Conservation (phyloP, 2,329 filamentous ascomycete species). For the Ophiostoma sp. region DNA sequence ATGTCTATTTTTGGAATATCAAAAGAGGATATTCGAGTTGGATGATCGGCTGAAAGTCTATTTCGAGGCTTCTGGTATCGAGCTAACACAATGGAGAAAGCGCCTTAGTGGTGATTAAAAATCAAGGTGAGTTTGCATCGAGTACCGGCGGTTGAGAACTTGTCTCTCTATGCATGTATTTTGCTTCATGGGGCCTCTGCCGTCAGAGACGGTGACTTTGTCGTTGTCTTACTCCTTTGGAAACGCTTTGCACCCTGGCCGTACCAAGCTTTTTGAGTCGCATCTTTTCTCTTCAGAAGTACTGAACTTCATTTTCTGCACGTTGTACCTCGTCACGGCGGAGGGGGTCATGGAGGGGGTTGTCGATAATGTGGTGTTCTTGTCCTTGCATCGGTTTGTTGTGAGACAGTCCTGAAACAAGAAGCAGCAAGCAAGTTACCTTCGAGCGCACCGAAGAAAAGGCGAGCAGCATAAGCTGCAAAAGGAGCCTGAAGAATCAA, state of each 20-base stretch:
- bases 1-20: background rate
- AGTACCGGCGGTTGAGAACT: background rate
- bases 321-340: background rate
- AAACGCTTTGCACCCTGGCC: background rate
- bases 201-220: background rate
- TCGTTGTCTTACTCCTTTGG: background rate
- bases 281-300: background rate
- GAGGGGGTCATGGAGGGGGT: background rate
- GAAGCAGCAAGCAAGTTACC: background rate
- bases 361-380: background rate
- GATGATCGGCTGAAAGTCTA: background rate
- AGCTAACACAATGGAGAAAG: too few relatives aligned
- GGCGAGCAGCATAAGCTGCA: background rate
- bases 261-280: conserved; percentile 2
- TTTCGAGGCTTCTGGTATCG: background rate
- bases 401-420: conserved; percentile 28
- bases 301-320: background rate
- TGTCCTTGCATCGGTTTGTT: conserved; percentile 12
- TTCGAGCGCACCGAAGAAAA: background rate
- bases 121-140: background rate
- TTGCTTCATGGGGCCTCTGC: background rate
- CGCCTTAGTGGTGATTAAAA: background rate
- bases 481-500: background rate
- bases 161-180: background rate
- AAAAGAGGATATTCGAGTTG: background rate